Base-by-base conservation (phyloP, 257 asterid genomes). In the Ehretia macrophylla region DNA sequence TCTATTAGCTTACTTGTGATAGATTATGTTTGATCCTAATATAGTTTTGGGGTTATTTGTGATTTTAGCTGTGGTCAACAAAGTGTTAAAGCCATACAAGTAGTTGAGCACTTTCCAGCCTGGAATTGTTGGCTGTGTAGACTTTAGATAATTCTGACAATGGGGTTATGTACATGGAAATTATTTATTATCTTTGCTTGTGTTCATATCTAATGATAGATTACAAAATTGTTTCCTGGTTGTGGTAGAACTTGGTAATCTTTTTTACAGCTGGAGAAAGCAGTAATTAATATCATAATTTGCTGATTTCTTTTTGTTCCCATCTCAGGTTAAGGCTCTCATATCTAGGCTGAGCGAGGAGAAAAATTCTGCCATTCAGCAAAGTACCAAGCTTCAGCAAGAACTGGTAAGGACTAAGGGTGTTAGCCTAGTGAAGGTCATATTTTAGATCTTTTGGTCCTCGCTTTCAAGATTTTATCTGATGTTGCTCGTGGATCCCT, bases 281-380 rank as follows among this genome's bases (percentile, higher is more conserved):
- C 14, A 47, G 18, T 8, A 10, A 3, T 47, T 1, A 3, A 51
- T 51, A 18, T 17, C 22, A 50, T 5, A 50, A 19, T 10, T n/a
- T 51, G 32, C 8, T 51, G 14, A 11, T 18, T 51, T 51, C 5
- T 51, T 10, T 67, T 51, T 71, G 66, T 56, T 72, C 57, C 27
- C 50, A 60, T 51, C 74, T 75, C 79, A 85, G 98, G 82, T 66
- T 38, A 90, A 82, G 73, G 77, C 85, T 69, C 69, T 83, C 62
- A 75, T 90, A 69, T 72, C 88, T 56, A 81, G 76, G 85, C 80
- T 90, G 78, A 77, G 83, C 19, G 94, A 77, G 62, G 98, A 90
- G 86, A 87, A 82, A 67, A 85, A 67, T 51, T 64, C 74, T 62
- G 86, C 79, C 27, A 59, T 85, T 42, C 94, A 77, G 77, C 95